Evolutionary conservation across 192 early-diverging fungal species (phyloP).

Genomic region (Coemansia sp.): DNA sequence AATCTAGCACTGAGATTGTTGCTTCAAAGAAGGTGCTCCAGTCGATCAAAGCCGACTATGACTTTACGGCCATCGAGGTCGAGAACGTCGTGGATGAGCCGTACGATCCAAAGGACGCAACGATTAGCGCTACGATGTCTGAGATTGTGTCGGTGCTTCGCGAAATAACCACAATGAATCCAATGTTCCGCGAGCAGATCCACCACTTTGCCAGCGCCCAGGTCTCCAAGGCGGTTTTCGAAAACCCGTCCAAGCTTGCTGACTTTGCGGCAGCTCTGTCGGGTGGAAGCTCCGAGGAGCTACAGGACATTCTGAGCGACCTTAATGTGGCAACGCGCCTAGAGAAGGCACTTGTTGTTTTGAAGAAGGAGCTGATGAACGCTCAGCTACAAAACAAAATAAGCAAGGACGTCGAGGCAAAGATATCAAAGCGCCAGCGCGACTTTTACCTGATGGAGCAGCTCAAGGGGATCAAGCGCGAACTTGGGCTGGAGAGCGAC

Average conservation of each 20-base stretch:
- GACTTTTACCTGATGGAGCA: slow-evolving; percentile 99
- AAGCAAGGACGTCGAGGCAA: slow-evolving; percentile 94
- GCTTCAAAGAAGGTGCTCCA: slow-evolving; percentile 35
- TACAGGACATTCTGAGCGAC: slow-evolving; percentile 90
- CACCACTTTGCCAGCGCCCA: slow-evolving; percentile 95
- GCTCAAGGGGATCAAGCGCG: slow-evolving; percentile 98
- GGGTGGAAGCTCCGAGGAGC: slow-evolving; percentile 84
- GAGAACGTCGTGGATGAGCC: slow-evolving; percentile 84
- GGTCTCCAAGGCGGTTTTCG: slow-evolving; percentile 92
- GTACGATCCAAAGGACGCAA: slow-evolving; percentile 80
- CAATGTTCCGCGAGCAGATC: slow-evolving; percentile 97
- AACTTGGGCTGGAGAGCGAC: slow-evolving; percentile 95
- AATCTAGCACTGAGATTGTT: slow-evolving; percentile 11
- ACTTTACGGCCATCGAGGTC: slow-evolving; percentile 83
- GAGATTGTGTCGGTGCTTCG: slow-evolving; percentile 97
- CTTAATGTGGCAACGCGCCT: slow-evolving; percentile 87
- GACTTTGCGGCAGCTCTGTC: slow-evolving; percentile 98
- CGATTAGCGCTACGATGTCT: slow-evolving; percentile 87
- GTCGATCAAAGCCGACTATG: slow-evolving; percentile 59
- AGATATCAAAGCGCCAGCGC: slow-evolving; percentile 95
- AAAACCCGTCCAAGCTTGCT: slow-evolving; percentile 90
- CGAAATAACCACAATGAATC: slow-evolving; percentile 93
- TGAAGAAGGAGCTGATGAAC: slow-evolving; percentile 98
- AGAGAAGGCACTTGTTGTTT: slow-evolving; percentile 86
- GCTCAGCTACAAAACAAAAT: slow-evolving; percentile 98